Evolutionary conservation across 257 asterid genomes (phyloP), one percentile per base, ranked within the genome.

Genomic region (Datura wrightii): DNA sequence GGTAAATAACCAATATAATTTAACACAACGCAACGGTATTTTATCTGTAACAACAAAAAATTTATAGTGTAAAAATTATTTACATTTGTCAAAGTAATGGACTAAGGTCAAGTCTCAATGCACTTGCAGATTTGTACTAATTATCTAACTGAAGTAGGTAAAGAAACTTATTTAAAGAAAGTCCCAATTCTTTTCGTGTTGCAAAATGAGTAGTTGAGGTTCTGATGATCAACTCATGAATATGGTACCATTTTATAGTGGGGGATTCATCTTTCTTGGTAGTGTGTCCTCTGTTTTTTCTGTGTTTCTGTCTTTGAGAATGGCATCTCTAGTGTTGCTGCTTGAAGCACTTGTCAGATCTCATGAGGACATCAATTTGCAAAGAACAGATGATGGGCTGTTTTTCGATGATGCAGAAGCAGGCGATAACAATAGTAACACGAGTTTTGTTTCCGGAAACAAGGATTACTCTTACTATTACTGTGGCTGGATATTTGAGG

Each of bases 321-420:
- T 87, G 89, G 87, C 87, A 52, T 84, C 89, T 10, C 50, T 87
- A 34, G 48, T 87, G 79, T 82, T 87, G 56, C 62, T 87, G 63
- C 9, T 84, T 13, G 85, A 83, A 80, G 84, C 81, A 5, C 76
- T 87, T 74, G 44, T 19, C 15, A 46, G 80, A 48, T n/a, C 41
- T 37, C 42, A 34, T 1, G 53, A 67, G 11, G 19, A 39, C 11
- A 72, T 16, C 3, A 10, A 60, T 84, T 66, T 53, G 24, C 81
- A 48, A 13, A 63, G 69, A n/a, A 42, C 1, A 24, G 24, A 34
- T 7, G 85, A 84, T 13, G 44, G 19, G 44, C 60, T 48, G 14
- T 8, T 74, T 46, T 13, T 3, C 5, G 4, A 74, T 74, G 80
- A 36, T 74, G 42, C 4, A 24, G 80, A 3, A 76, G 55, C 60